Evolutionary conservation across 1,139 yeast species (phyloP).

Genomic region (Yamadazyma dendronema): DNA sequence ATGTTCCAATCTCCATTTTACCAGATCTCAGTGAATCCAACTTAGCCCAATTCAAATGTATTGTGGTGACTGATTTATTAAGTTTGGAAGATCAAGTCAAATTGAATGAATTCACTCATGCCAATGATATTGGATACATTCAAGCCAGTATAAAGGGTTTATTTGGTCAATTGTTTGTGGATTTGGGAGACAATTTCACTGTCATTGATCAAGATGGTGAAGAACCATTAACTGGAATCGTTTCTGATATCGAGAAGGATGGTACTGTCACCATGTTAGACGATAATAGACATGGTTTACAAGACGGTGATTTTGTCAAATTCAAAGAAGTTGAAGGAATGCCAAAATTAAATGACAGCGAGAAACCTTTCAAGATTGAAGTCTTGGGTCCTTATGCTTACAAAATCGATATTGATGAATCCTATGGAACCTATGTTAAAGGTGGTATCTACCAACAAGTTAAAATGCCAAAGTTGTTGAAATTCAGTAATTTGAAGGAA

Average conservation of each 20-base stretch:
- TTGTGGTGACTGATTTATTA: slow-evolving; percentile 72
- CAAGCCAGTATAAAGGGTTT: slow-evolving; percentile 82
- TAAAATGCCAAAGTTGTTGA: slow-evolving; percentile 67
- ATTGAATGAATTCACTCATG: slow-evolving; percentile 75
- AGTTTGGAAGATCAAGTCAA: slow-evolving; percentile 71
- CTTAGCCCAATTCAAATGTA: slow-evolving; percentile 66
- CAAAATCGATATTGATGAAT: slow-evolving; percentile 52
- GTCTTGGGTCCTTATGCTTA: slow-evolving; percentile 95
- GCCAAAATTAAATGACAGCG: slow-evolving; percentile 64
- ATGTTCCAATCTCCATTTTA: slow-evolving; percentile 81
- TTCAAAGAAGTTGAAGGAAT: slow-evolving; percentile 85
- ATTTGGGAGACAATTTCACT: slow-evolving; percentile 78
- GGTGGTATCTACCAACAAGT: slow-evolving; percentile 95
- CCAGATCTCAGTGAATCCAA: slow-evolving; percentile 48
- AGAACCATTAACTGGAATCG: slow-evolving; percentile 84
- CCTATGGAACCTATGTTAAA: slow-evolving; percentile 62
- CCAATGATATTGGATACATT: slow-evolving; percentile 72
- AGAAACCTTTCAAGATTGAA: slow-evolving; percentile 64
- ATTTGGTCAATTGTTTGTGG: slow-evolving; percentile 87
- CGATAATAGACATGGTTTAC: slow-evolving; percentile 88
- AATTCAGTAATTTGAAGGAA: slow-evolving; percentile 61
- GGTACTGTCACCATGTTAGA: slow-evolving; percentile 93
- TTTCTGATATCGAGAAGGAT: slow-evolving; percentile 81
- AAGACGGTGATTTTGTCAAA: slow-evolving; percentile 87
- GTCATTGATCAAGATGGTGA: slow-evolving; percentile 89